Evolutionary conservation across 345 rosid genomes (phyloP).

Genomic region (Euphorbia lathyris): DNA sequence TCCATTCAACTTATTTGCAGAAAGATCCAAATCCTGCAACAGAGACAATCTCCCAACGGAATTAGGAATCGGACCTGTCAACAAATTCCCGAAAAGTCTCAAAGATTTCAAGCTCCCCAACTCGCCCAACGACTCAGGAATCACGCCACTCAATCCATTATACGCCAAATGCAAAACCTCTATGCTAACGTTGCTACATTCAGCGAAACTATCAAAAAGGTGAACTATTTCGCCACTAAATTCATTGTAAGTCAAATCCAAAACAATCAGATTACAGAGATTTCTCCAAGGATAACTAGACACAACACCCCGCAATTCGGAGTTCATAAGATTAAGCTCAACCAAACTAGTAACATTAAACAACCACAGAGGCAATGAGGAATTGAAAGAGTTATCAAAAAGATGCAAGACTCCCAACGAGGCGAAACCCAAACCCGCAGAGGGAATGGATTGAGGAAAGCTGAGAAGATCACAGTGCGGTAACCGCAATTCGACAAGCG

Average conservation of each 20-base stretch:
- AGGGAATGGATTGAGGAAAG: slow-evolving; percentile 1
- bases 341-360: slow-evolving; percentile 4
- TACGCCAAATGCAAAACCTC: slow-evolving; percentile 3
- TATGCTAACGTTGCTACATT: slow-evolving; percentile 10
- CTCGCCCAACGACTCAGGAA: slow-evolving; percentile 14
- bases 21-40: slow-evolving; percentile 15
- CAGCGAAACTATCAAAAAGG: not conserved
- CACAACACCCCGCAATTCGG: not conserved
- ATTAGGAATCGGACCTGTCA: slow-evolving; percentile 16
- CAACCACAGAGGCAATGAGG: slow-evolving; percentile 5
- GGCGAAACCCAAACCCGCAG: not conserved
- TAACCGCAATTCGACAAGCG: slow-evolving; percentile 29
- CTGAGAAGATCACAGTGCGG: not conserved
- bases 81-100: not conserved
- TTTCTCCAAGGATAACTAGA: slow-evolving; percentile 13
- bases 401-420: slow-evolving; percentile 1
- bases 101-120: slow-evolving; percentile 10
- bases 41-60: slow-evolving; percentile 12
- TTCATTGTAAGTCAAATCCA: slow-evolving; percentile 35
- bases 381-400: not conserved
- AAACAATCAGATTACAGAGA: not conserved
- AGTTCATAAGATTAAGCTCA: slow-evolving; percentile 8
- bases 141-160: not conserved
- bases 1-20: slow-evolving; percentile 19
- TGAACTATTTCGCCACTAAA: slow-evolving; percentile 8